Conservation (phyloP, 768 basidiomycete species). For the Sutorius australiensis region DNA sequence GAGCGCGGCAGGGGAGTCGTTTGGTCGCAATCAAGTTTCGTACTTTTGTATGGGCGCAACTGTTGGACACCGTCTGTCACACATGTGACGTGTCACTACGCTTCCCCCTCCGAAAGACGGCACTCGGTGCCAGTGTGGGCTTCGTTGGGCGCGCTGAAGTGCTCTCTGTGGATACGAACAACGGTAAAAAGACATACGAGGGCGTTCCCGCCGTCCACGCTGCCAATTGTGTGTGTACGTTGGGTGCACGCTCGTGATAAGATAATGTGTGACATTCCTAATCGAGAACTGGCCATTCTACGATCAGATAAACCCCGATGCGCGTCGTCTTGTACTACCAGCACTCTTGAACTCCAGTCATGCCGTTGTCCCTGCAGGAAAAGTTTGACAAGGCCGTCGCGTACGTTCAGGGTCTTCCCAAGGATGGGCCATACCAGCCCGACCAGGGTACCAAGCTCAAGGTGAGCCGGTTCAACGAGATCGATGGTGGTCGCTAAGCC, state of each 20-base stretch:
- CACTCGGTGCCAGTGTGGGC: constrained; percentile 4
- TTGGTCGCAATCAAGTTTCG: constrained; percentile 16
- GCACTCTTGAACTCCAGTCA: constrained; percentile 31
- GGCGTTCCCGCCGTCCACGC: background rate
- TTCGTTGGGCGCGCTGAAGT: background rate
- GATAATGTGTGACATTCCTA: constrained; percentile 9
- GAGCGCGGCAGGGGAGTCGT: constrained; percentile 6
- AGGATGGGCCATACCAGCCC: constrained; percentile 71
- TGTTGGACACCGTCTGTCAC: constrained; percentile 22
- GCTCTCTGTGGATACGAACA: background rate
- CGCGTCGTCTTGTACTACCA: background rate
- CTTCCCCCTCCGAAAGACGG: constrained; percentile 6
- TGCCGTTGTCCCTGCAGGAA: constrained; percentile 46
- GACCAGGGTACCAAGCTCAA: constrained; percentile 68
- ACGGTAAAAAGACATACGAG: background rate
- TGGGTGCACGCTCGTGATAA: background rate
- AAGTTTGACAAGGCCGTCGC: constrained; percentile 74
- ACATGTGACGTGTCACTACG: constrained; percentile 20
- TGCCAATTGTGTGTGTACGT: background rate
- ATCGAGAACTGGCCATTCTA: constrained; percentile 1
- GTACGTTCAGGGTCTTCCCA: constrained; percentile 66
- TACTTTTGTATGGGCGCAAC: constrained; percentile 8
- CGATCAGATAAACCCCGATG: constrained; percentile 20
- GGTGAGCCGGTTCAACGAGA: constrained; percentile 45
- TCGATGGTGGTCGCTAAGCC: constrained; percentile 6